Conservation (phyloP, 2,329 filamentous ascomycete genomes). For the Xylaria sp. region DNA sequence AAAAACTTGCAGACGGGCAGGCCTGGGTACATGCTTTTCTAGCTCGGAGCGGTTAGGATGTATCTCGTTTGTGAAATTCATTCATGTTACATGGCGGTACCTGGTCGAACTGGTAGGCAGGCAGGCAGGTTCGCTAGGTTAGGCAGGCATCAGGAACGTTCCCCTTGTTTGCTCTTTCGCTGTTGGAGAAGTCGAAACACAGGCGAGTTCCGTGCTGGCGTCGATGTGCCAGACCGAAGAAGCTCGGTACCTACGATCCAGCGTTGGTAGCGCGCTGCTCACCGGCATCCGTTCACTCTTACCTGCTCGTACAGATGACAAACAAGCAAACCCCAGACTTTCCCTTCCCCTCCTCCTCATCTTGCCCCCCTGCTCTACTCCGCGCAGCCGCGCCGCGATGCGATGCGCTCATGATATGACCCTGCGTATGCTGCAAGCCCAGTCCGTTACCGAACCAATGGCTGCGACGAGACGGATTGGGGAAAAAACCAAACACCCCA, state of each 20-base stretch:
- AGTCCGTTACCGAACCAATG: conserved; percentile 13
- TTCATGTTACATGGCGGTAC: background rate
- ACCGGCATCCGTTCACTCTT: background rate
- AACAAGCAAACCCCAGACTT: background rate
- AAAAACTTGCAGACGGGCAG: too few species aligned
- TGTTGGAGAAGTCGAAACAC: conserved; percentile 15
- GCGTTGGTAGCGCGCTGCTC: conserved; percentile 8
- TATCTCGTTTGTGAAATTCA: too few species aligned
- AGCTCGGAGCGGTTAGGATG: too few species aligned
- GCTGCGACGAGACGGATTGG: background rate
- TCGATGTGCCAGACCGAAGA: too few species aligned
- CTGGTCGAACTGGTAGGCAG: background rate
- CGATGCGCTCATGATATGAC: conserved; percentile 1
- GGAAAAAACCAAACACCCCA: background rate
- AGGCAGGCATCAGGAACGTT: background rate
- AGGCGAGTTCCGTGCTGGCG: conserved; percentile 17
- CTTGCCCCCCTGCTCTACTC: background rate
- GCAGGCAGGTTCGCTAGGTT: background rate
- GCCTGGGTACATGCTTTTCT: too few species aligned
- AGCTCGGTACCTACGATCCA: background rate
- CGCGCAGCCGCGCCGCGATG: background rate
- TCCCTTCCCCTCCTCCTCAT: background rate
- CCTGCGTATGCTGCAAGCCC: conserved; percentile 2
- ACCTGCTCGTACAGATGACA: too few species aligned
- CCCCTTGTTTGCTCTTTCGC: background rate